Base-by-base conservation (phyloP, 208 protist genomes). In the Leptomonas seymouri region DNA sequence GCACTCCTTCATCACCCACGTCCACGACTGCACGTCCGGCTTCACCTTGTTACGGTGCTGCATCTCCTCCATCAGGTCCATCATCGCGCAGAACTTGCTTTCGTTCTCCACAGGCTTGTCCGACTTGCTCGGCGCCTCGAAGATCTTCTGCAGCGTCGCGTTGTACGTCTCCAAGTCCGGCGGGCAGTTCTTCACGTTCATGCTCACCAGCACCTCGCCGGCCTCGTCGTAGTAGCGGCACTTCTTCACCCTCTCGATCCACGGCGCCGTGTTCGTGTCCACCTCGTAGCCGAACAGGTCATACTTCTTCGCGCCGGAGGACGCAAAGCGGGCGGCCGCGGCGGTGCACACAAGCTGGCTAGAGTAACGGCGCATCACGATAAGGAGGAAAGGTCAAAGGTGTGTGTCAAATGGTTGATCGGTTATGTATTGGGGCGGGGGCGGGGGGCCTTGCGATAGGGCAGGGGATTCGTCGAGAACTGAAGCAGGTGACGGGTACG, bases 151-250 rank as follows among this genome's bases (percentile, higher is more conserved):
- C 76, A 95, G 82, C 46, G 86, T 82, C 53, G 87, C 90, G 60
- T 93, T 95, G 84, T 95, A 95, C 56, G 90, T 91, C 65, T 84
- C 84, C 67, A 95, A 78, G 72, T 95, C 90, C 25, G 90, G 90
- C 21, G 90, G 90, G 86, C 87, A 93, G 86, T 95, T 95, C 78
- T 87, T 88, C 71, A 93, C 84, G 73, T 95, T 95, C 90, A 95
- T 95, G 78, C 75, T 84, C 71, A 95, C 90, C 25, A 95, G 78
- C 61, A 94, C 80, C 80, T 95, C 90, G 60, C 90, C 90, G 59
- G 90, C 90, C 60, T 96, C 87, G 74, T 96, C 87, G 79, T 93
- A 96, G 76, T 86, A 90, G 73, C 87, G 82, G 74, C 84, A 91
- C 58, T 74, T 82, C 67, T 90, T 87, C 67, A 95, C 91, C 75